phyloP scores from a whole-genome alignment of 768 basidiomycete species.

The Russula ochroleuca region DNA sequence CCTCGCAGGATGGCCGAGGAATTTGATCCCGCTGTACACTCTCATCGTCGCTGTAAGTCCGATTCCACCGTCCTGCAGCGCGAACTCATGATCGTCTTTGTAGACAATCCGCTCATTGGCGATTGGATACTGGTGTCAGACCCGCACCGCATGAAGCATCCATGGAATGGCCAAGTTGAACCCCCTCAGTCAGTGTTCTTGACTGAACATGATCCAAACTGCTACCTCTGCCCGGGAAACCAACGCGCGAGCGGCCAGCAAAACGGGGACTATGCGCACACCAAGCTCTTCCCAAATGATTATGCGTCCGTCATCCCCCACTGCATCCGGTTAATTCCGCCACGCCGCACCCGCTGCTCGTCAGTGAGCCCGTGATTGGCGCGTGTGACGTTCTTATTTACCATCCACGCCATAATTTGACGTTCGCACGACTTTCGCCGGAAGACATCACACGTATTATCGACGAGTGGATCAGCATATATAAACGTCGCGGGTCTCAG shows the following conservation, averaged over 20 bases:
- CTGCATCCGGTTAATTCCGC: conserved; percentile 51
- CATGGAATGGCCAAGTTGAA: conserved; percentile 88
- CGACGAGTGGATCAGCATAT: conserved; percentile 68
- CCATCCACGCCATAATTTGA: conserved; percentile 82
- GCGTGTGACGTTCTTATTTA: conserved; percentile 85
- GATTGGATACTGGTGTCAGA: conserved; percentile 73
- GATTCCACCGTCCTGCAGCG: background rate
- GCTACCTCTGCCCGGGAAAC: conserved; percentile 90
- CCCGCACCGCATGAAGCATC: conserved; percentile 86
- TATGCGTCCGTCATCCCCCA: conserved; percentile 73
- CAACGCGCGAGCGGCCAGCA: conserved; percentile 60
- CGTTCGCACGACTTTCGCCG: conserved; percentile 62
- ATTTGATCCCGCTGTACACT: conserved; percentile 22
- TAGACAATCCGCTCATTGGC: conserved; percentile 77
- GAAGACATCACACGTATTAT: conserved; percentile 62
- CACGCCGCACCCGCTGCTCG: conserved; percentile 57
- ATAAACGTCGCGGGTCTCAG: conserved; percentile 53
- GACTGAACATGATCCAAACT: conserved; percentile 62
- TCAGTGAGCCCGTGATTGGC: conserved; percentile 66
- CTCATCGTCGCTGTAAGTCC: conserved; percentile 26
- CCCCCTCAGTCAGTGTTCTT: conserved; percentile 50
- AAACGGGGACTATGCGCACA: conserved; percentile 66
- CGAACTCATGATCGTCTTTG: background rate
- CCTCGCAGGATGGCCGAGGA: conserved; percentile 15
- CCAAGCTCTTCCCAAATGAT: conserved; percentile 75